Conservation (phyloP, 208 protist genomes). For the Naegleria fowleri region DNA sequence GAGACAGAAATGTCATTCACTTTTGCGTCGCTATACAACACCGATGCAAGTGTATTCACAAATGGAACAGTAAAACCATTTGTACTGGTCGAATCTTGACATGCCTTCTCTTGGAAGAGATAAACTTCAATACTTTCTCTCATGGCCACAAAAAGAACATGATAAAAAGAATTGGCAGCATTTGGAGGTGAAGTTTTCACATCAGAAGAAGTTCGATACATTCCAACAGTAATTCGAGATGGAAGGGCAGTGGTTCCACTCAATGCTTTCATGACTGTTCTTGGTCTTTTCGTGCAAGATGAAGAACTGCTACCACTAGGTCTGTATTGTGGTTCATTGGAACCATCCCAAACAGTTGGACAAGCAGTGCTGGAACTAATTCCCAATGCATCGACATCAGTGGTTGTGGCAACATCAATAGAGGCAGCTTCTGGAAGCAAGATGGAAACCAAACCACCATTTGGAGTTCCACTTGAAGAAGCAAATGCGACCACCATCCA, state of each 20-base stretch:
- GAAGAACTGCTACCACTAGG: background rate
- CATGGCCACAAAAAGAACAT: background rate
- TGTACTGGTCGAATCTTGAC: background rate
- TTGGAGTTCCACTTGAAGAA: background rate
- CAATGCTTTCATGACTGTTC: background rate
- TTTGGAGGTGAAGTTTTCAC: background rate
- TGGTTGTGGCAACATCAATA: background rate
- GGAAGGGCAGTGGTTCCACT: background rate
- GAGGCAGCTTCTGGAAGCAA: background rate
- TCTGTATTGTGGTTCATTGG: background rate
- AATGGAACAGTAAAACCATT: background rate
- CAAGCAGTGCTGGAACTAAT: background rate
- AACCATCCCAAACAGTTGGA: background rate
- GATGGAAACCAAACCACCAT: background rate
- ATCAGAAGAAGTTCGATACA: background rate
- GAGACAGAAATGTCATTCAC: background rate
- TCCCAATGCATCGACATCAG: background rate
- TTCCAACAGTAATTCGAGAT: background rate
- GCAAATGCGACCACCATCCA: background rate
- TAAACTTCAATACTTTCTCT: slow-evolving; percentile 1
- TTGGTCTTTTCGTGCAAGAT: background rate
- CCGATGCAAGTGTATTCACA: too few species aligned
- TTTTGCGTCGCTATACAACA: background rate
- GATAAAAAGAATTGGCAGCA: background rate
- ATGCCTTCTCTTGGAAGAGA: background rate